A percentile compares a stretch with the other conserved stretches of the same genome.
phyloP scores from a whole-genome alignment of 2,329 filamentous ascomycete genomes.

The Leptographium flavum region DNA sequence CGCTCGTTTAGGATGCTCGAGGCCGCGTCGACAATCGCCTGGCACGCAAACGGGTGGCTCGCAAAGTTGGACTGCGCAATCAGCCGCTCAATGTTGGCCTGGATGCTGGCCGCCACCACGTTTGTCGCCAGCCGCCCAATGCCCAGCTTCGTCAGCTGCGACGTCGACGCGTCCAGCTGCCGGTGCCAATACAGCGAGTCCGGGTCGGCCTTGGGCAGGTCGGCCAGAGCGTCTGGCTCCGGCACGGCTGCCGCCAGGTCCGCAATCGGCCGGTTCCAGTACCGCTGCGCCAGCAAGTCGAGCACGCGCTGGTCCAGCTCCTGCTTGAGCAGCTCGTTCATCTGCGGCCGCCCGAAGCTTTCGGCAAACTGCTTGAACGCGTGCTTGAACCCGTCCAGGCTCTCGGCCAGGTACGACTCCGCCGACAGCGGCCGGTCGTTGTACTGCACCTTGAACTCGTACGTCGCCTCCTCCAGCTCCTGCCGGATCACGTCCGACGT shows the following conservation, averaged over 20 bases:
- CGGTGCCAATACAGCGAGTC: constrained; percentile 85
- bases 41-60: constrained; percentile 78
- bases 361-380: constrained; percentile 91
- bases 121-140: constrained; percentile 86
- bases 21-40: constrained; percentile 85
- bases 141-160: constrained; percentile 81
- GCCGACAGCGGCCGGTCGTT: constrained; percentile 91
- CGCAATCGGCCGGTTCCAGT: constrained; percentile 94
- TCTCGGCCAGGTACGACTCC: constrained; percentile 92
- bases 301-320: constrained; percentile 91
- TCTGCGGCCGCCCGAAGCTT: constrained; percentile 75
- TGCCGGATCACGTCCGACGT: constrained; percentile 88
- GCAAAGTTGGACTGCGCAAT: constrained; percentile 73
- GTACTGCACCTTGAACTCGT: constrained; percentile 99
- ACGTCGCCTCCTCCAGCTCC: constrained; percentile 90
- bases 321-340: constrained; percentile 76
- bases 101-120: constrained; percentile 77
- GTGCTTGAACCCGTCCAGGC: constrained; percentile 91
- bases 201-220: constrained; percentile 72
- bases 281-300: constrained; percentile 80
- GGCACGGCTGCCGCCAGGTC: constrained; percentile 53
- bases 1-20: constrained; percentile 83
- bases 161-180: constrained; percentile 84
- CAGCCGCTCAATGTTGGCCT: constrained; percentile 67
- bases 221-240: constrained; percentile 59